Percentiles rank a stretch among this genome's conserved stretches.
These are phyloP conservation scores for Lodderomyces elongisporus DNA, from an alignment of 1,139 yeast genomes.

Conservation along the genomic window DNA sequence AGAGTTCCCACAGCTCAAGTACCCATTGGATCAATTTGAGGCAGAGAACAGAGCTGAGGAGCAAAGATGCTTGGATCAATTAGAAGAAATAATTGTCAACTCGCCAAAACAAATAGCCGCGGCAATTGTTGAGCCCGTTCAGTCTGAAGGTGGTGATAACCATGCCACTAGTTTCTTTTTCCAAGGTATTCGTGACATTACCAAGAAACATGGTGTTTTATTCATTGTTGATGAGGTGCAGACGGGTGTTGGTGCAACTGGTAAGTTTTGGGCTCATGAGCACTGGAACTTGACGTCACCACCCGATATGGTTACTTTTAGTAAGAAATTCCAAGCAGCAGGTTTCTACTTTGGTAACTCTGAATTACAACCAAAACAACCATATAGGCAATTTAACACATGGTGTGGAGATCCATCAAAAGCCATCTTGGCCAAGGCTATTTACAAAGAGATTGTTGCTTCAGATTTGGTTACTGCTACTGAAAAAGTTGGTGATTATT, in stretches of 20 bases:
- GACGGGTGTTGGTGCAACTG: conserved; percentile 73
- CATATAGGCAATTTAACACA: conserved; percentile 76
- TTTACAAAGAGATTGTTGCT: conserved; percentile 52
- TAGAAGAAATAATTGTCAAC: conserved; percentile 47
- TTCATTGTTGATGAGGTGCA: conserved; percentile 71
- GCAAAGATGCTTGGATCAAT: conserved; percentile 50
- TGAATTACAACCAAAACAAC: conserved; percentile 53
- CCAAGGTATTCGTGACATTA: conserved; percentile 61
- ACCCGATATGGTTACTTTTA: conserved; percentile 70
- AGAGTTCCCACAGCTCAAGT: conserved; percentile 61
- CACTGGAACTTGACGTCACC: conserved; percentile 60
- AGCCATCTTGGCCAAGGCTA: conserved; percentile 59
- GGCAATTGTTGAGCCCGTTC: conserved; percentile 66
- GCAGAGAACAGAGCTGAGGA: conserved; percentile 57
- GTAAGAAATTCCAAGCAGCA: conserved; percentile 75
- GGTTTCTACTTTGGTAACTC: conserved; percentile 70
- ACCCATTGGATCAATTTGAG: conserved; percentile 54
- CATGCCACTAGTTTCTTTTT: conserved; percentile 58
- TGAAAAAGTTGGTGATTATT: conserved; percentile 55
- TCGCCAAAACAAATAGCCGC: conserved; percentile 57
- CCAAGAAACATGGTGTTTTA: conserved; percentile 53
- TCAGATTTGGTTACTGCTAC: conserved; percentile 49
- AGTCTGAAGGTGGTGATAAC: conserved; percentile 75
- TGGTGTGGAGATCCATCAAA: conserved; percentile 83
- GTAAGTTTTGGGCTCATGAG: conserved; percentile 71